Evolutionary conservation across 495 filamentous ascomycete species (phyloP).

Genomic region (Margaritispora aquatica): DNA sequence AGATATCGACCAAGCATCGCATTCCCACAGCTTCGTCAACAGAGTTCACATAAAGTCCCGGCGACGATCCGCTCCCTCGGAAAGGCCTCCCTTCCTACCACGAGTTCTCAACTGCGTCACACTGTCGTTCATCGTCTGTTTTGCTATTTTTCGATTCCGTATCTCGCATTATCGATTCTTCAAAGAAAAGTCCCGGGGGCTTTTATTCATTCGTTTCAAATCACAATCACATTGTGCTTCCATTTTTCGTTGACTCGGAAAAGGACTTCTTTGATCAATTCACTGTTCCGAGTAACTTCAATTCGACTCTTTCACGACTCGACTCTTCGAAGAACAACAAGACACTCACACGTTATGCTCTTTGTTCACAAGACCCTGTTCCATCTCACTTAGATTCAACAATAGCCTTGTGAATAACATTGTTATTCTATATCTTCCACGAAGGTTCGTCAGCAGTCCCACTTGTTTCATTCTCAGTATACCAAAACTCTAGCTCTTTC

Average conservation of each 20-base stretch:
- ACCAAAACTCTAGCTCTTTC: not conserved
- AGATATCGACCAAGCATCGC: not conserved
- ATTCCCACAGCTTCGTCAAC: no score
- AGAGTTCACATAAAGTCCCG: not conserved
- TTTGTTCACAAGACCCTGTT: not conserved
- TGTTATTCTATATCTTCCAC: constrained; percentile 1
- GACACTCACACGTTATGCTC: not conserved
- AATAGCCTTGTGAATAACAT: constrained; percentile 7
- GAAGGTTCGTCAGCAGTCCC: not conserved
- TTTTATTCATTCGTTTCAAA: constrained; percentile 4
- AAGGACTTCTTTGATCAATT: not conserved
- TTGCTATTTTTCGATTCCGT: no score
- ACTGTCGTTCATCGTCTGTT: no score
- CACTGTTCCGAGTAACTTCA: not conserved
- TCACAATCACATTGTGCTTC: not conserved
- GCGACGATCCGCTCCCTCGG: not conserved
- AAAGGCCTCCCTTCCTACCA: no score
- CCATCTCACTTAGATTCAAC: constrained; percentile 3
- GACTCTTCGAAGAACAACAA: no score
- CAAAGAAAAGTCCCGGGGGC: constrained; percentile 8
- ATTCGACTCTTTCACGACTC: not conserved
- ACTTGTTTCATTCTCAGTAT: not conserved
- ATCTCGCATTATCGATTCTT: not conserved
- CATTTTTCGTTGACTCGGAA: constrained; percentile 1
- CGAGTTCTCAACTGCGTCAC: not conserved